A percentile compares a stretch with the other conserved stretches of the same genome.
Evolutionary conservation across 805 yeast species (phyloP).

Genomic region (Saccharomycodes ludwigii): DNA sequence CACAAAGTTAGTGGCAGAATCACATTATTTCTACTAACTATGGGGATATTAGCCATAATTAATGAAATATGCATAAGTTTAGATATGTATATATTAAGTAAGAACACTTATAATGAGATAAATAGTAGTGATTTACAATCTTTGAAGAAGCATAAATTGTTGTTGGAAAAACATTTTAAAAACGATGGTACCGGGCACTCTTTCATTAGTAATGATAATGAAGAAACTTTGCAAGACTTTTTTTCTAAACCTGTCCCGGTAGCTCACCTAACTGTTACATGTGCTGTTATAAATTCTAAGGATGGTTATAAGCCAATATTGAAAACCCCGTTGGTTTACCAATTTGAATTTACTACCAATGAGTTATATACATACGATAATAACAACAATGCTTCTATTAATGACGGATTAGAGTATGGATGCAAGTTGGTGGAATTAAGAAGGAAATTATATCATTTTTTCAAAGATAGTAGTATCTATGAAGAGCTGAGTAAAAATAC

Average conservation of each 20-base stretch:
- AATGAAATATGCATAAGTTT: conserved; percentile 23
- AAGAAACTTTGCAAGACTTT: conserved; percentile 45
- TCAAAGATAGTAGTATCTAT: conserved; percentile 32
- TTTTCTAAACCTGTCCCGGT: conserved; percentile 68
- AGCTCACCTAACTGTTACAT: conserved; percentile 53
- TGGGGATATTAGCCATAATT: conserved; percentile 22
- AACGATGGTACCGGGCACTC: conserved; percentile 17
- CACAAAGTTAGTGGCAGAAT: conserved; percentile 23
- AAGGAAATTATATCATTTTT: conserved; percentile 39
- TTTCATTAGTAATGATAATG: conserved; percentile 23
- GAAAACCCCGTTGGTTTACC: conserved; percentile 37
- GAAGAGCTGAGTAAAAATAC: conserved; percentile 11
- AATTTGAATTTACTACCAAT: conserved; percentile 72
- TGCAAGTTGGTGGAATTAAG: conserved; percentile 55
- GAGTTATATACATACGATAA: no score
- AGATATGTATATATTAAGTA: conserved; percentile 23
- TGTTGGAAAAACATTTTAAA: no score
- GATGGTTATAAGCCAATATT: conserved; percentile 11
- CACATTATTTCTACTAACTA: conserved; percentile 18
- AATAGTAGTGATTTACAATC: conserved; percentile 20
- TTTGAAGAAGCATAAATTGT: conserved; percentile 18
- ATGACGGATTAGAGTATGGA: conserved; percentile 55
- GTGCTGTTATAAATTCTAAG: conserved; percentile 27
- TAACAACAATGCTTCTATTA: conserved; percentile 29
- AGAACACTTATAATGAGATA: conserved; percentile 21